Evolutionary conservation across 352 stramenopile genomes (phyloP), one percentile per base, ranked within the genome.

Genomic region (Elongisporangium prolatum): DNA sequence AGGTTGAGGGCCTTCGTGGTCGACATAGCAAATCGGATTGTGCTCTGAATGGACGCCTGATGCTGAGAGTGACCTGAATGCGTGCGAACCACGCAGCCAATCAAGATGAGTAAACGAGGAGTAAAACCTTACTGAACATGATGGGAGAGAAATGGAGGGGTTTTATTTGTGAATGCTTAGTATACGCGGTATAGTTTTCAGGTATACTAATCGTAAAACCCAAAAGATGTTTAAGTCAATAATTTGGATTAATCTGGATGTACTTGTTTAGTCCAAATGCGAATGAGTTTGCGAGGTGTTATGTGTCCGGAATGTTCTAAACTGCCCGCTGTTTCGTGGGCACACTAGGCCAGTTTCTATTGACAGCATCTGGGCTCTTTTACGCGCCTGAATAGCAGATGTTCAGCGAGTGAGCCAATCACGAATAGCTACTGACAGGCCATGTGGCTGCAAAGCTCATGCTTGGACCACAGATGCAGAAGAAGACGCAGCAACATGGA

Each of bases 1-100:
- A 87, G 67, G 67, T 84, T 75, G 16, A 68, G 60, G 48, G 66
- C 74, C 16, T 56, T 59, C 1, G 64, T 53, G 13, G 67, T 49
- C 61, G 64, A 76, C 48, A 57, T 74, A 48, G n/a, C 55, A 37
- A 47, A 56, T 50, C 20, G 44, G 53, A 17, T 54, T 48, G 52
- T 63, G 64, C 63, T 69, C 34, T 61, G 34, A 52, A 61, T 55
- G 50, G 54, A 25, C 34, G 34, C 34, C 11, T 2, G 34, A 17
- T 44, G 34, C 34, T 44, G 34, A 44, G 34, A 44, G 34, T 44
- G 11, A 13, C 34, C 34, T 44, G 34, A 44, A 44, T 44, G 34
- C 34, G 34, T 44, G 34, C 9, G 17, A 44, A 7, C 10, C 34
- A 44, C 34, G 34, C 34, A 44, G 34, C 34, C 34, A 44, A 44